Base-by-base conservation (phyloP, 805 yeast species). In the Metschnikowia bowlesiae region DNA sequence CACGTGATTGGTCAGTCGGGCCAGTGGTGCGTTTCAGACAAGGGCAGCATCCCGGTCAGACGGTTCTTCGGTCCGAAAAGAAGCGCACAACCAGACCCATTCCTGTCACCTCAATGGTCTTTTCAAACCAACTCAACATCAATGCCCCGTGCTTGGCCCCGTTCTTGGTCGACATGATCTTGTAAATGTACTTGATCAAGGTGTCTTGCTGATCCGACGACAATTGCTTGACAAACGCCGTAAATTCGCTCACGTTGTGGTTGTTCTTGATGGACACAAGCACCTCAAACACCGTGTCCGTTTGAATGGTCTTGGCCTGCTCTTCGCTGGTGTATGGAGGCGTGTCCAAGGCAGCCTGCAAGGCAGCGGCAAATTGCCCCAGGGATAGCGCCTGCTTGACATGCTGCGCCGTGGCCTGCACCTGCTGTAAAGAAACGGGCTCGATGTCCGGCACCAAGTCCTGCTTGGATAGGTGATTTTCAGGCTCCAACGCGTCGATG, bases 91-190 rank as follows among this genome's bases (percentile, higher is more conserved):
- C 84, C 39, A 96, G 87, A 10, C 96, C 96, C 63, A 86, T 84
- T 16, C 98, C 98, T 13, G 91, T 81, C 18, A 80, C 71, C 53
- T 86, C 95, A 35, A 89, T 84, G 16, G 92, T 81, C 69, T 89
- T 90, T 59, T 92, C 97, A 64, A 85, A 89, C 99, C 99, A 94
- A 32, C 85, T 81, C 59, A 94, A 79, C 58, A 94, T 68, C 43
- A 85, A 76, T 43, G 96, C 96, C 16, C 97, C 96, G 55, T 85
- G 89, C 60, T 85, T 87, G 56, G 89, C 88, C 9, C 94, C 91
- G 57, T 82, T 83, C 31, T 84, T 78, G 9, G 84, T 70, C 41
- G 83, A 73, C 96, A 94, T 89, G 31, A 89, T 89, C 62, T 84
- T 85, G 70, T 91, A 94, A 48, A 94, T 73, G 65, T 87, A 88